These are phyloP conservation scores for Leishmania martiniquensis DNA, from an alignment of 208 protist species.

Conservation along the genomic window DNA sequence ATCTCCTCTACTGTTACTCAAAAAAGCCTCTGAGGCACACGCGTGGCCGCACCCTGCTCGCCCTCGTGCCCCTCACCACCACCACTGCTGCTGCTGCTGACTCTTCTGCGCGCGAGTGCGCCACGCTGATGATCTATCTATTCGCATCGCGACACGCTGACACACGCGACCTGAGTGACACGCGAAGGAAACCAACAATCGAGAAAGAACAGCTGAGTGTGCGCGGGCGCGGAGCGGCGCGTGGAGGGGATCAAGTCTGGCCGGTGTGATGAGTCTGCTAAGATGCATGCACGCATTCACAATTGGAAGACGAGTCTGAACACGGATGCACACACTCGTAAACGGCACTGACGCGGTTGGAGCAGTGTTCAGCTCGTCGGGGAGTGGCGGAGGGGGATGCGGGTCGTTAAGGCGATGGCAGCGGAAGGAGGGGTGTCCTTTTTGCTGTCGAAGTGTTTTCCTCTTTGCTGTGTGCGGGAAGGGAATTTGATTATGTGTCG, in stretches of 20 bases:
- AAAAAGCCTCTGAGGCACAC: slow-evolving; percentile 14
- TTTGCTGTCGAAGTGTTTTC: too few relatives aligned
- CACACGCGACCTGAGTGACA: slow-evolving; percentile 57
- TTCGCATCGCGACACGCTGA: slow-evolving; percentile 43
- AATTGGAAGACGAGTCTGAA: slow-evolving; percentile 39
- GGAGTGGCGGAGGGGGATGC: too few relatives aligned
- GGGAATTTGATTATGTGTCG: too few relatives aligned
- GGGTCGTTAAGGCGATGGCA: too few relatives aligned
- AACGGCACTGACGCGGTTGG: slow-evolving; percentile 12
- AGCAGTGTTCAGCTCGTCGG: too few relatives aligned
- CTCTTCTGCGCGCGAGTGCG: background rate
- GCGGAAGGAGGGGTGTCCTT: too few relatives aligned
- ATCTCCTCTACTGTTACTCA: slow-evolving; percentile 30
- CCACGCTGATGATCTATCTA: slow-evolving; percentile 24
- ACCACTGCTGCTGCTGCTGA: slow-evolving; percentile 9
- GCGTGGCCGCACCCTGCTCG: background rate
- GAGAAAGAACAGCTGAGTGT: slow-evolving; percentile 65
- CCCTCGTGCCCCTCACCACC: background rate
- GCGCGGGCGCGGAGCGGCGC: background rate
- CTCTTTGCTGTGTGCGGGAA: too few relatives aligned
- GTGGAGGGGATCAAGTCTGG: background rate
- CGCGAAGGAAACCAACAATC: slow-evolving; percentile 59
- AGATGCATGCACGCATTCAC: slow-evolving; percentile 28
- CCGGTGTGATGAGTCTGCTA: slow-evolving; percentile 28
- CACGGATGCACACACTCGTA: slow-evolving; percentile 23